A percentile compares a stretch with the other conserved stretches of the same genome.
These are phyloP conservation scores for Hirsutella thompsonii DNA, from an alignment of 2,329 filamentous ascomycete genomes.

Conservation along the genomic window DNA sequence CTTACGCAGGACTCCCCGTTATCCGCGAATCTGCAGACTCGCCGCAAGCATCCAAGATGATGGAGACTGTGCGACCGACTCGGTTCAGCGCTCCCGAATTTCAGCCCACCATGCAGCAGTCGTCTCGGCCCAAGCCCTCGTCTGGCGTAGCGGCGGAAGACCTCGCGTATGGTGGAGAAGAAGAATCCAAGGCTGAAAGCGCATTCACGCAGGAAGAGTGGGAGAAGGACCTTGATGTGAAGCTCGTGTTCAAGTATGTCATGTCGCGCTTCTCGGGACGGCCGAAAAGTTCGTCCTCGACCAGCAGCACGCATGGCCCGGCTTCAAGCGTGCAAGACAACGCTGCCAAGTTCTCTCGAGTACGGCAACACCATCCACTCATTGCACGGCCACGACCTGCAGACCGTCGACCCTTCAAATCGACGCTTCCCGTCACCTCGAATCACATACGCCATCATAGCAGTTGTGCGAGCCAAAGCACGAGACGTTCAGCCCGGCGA, in stretches of 20 bases:
- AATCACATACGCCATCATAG: constrained; percentile 35
- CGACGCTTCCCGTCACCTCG: constrained; percentile 34
- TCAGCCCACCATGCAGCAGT: constrained; percentile 31
- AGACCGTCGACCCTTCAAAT: constrained; percentile 45
- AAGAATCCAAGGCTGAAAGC: constrained; percentile 13
- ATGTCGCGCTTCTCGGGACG: constrained; percentile 57
- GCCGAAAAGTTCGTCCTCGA: constrained; percentile 24
- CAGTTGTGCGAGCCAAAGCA: constrained; percentile 82
- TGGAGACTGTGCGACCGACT: constrained; percentile 9
- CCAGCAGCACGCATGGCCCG: constrained; percentile 33
- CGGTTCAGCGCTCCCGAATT: constrained; percentile 24
- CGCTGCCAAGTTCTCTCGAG: constrained; percentile 67
- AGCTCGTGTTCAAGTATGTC: constrained; percentile 82
- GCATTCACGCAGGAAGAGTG: constrained; percentile 66
- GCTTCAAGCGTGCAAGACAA: constrained; percentile 46
- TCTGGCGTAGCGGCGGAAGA: constrained; percentile 15
- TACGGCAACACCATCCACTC: constrained; percentile 80
- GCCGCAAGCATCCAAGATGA: constrained; percentile 13
- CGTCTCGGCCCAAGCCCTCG: constrained; percentile 22
- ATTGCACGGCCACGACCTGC: constrained; percentile 43
- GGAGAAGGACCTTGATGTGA: constrained; percentile 85
- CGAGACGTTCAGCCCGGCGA: constrained; percentile 54
- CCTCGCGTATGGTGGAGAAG: constrained; percentile 8
- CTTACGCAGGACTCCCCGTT: constrained; percentile 67
- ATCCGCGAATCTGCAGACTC: constrained; percentile 38